phyloP scores from a whole-genome alignment of 108 stramenopile genomes.

The Ochromonas danica region DNA sequence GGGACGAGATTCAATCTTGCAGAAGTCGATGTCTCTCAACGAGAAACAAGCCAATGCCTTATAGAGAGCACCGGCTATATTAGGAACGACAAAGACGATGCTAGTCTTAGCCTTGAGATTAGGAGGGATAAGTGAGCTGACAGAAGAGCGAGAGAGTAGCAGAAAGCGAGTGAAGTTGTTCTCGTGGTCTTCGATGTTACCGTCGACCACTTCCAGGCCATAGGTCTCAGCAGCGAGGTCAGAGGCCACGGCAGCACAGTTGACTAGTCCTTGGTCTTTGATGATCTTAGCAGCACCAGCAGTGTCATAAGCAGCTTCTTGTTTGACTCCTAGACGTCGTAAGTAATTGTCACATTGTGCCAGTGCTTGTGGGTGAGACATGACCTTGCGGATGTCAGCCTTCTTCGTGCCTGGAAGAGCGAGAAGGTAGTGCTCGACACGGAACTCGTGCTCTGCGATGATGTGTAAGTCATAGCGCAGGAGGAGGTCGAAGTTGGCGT shows the following conservation, averaged over 20 bases:
- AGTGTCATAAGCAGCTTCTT: constrained; percentile 86
- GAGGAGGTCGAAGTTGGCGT: constrained; percentile 96
- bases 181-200: constrained; percentile 93
- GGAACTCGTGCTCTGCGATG: constrained; percentile 82
- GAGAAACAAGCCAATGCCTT: constrained; percentile 92
- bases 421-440: constrained; percentile 85
- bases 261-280: not conserved
- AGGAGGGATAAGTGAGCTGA: constrained; percentile 39
- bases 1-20: constrained; percentile 93
- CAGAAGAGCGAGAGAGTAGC: constrained; percentile 65
- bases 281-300: constrained; percentile 96
- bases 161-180: constrained; percentile 95
- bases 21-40: constrained; percentile 88
- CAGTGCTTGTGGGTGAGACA: constrained; percentile 91
- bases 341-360: constrained; percentile 96
- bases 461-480: constrained; percentile 76
- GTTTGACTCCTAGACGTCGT: constrained; percentile 68
- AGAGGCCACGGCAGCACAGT: constrained; percentile 77
- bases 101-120: constrained; percentile 68
- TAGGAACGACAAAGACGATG: constrained; percentile 86
- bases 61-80: constrained; percentile 86
- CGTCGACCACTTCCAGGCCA: constrained; percentile 77
- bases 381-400: constrained; percentile 77
- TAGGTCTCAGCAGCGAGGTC: constrained; percentile 85
- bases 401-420: constrained; percentile 58